A percentile compares a stretch with the other conserved stretches of the same genome.
Evolutionary conservation across 345 rosid genomes (phyloP).

Genomic region (Cochlearia excelsa): DNA sequence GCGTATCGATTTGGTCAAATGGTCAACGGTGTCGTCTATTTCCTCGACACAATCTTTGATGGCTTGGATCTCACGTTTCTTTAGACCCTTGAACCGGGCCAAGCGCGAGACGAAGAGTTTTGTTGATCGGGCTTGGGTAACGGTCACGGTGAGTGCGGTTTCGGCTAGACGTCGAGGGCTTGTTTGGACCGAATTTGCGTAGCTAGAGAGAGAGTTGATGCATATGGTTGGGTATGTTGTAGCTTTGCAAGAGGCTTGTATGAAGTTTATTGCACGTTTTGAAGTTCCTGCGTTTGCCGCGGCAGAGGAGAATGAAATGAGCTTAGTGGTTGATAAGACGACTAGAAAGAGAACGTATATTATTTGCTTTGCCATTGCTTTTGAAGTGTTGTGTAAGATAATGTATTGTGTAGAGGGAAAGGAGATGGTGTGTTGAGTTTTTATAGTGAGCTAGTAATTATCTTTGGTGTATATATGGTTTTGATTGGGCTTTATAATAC

Average conservation of each 20-base stretch:
- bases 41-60: slow-evolving; percentile 67
- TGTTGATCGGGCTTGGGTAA: slow-evolving; percentile 47
- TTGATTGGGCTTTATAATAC: too few relatives aligned
- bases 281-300: slow-evolving; percentile 10
- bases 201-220: slow-evolving; percentile 52
- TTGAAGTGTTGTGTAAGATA: too few relatives aligned
- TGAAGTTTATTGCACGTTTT: slow-evolving; percentile 40
- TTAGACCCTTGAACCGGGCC: slow-evolving; percentile 48
- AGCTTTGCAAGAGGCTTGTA: slow-evolving; percentile 58
- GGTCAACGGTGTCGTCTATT: slow-evolving; percentile 65
- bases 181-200: slow-evolving; percentile 51
- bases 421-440: slow-evolving; percentile 24
- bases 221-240: slow-evolving; percentile 66
- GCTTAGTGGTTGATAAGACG: slow-evolving; percentile 8
- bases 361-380: slow-evolving; percentile 26
- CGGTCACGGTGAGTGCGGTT: slow-evolving; percentile 70
- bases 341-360: slow-evolving; percentile 17
- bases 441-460: slow-evolving; percentile 16
- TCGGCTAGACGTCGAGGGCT: slow-evolving; percentile 63
- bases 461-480: slow-evolving; percentile 7
- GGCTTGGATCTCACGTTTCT: slow-evolving; percentile 55
- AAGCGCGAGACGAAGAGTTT: slow-evolving; percentile 47
- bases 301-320: slow-evolving; percentile 4
- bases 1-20: slow-evolving; percentile 50
- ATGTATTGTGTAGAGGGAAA: slow-evolving; percentile 24